phyloP scores from a whole-genome alignment of 78 protist genomes.

The Dictyostelium brefeldianum region DNA sequence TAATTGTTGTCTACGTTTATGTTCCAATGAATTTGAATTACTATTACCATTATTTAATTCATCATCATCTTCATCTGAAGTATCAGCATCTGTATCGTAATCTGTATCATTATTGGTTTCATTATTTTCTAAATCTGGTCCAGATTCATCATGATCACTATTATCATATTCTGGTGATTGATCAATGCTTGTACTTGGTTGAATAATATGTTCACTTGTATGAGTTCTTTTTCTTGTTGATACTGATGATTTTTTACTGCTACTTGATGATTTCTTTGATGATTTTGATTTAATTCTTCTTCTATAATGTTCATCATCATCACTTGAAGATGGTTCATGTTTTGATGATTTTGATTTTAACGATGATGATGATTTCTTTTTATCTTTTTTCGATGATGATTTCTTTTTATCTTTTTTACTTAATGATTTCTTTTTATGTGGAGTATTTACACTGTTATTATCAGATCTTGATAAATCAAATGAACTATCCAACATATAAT shows the following conservation, averaged over 20 bases:
- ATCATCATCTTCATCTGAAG: neutral
- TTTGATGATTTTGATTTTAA: constrained; percentile 1
- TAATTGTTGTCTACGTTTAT: constrained; percentile 4
- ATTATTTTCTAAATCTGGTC: neutral
- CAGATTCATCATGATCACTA: constrained; percentile 1
- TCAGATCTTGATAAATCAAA: constrained; percentile 33
- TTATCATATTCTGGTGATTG: neutral
- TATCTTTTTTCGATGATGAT: neutral
- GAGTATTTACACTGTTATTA: neutral
- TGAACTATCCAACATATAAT: constrained; percentile 40
- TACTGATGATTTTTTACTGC: neutral
- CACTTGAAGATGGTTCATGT: constrained; percentile 48
- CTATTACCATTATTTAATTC: too few species aligned
- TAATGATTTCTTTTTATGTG: neutral
- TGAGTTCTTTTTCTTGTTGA: constrained; percentile 3
- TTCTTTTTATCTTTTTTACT: neutral
- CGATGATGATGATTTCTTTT: neutral
- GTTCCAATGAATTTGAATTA: neutral
- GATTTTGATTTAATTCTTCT: neutral
- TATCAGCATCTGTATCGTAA: neutral
- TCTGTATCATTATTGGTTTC: neutral
- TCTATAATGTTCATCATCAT: constrained; percentile 28
- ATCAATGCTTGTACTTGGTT: neutral
- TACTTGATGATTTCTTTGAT: neutral
- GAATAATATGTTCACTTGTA: neutral